These are phyloP conservation scores for Dalbergia oliveri DNA, from an alignment of 306 rosid species.

Conservation along the genomic window DNA sequence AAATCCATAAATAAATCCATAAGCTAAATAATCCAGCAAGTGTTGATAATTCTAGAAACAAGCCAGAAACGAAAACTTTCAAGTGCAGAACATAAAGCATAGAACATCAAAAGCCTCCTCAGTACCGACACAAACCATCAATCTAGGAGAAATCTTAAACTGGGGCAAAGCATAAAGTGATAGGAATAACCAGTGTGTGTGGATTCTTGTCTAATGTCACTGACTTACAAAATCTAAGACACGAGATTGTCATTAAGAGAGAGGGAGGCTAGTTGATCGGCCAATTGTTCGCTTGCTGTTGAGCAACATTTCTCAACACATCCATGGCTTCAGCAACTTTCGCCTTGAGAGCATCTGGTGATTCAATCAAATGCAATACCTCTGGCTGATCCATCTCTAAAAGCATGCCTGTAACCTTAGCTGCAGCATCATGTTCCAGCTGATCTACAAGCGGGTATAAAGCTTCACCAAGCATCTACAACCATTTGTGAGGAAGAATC, in stretches of 20 bases:
- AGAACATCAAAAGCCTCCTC: constrained; percentile 25
- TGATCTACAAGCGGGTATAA: constrained; percentile 74
- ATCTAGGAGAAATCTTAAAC: neutral
- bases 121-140: constrained; percentile 29
- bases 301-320: constrained; percentile 73
- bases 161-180: neutral
- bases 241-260: constrained; percentile 60
- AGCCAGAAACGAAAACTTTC: neutral
- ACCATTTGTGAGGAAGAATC: neutral
- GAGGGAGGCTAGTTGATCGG: constrained; percentile 68
- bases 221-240: constrained; percentile 39
- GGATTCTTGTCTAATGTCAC: constrained; percentile 13
- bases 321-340: constrained; percentile 84
- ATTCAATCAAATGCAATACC: constrained; percentile 75
- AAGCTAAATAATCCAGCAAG: constrained; percentile 35
- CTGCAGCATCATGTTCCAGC: constrained; percentile 73
- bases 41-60: constrained; percentile 27
- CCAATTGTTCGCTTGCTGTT: constrained; percentile 58
- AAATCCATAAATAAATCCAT: constrained; percentile 28
- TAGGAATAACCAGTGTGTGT: neutral
- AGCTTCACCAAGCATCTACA: constrained; percentile 84
- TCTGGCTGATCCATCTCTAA: constrained; percentile 91
- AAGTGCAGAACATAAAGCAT: too few species aligned
- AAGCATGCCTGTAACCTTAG: constrained; percentile 87
- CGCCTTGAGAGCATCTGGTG: constrained; percentile 76